Conservation (phyloP, 331 rosid genomes). For the Telfairia occidentalis region DNA sequence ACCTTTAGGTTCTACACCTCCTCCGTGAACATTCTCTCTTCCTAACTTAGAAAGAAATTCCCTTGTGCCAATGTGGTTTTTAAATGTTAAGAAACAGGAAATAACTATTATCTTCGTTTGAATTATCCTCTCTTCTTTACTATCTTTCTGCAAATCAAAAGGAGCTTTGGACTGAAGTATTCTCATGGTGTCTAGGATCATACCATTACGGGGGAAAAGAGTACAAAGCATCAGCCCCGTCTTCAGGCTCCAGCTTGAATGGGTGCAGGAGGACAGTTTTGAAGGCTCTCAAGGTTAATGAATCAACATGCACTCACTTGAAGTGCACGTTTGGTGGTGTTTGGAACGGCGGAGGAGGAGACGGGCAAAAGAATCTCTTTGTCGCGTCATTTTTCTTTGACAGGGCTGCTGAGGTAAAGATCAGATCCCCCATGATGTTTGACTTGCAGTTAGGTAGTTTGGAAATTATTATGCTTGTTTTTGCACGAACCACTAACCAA, state of each 20-base stretch:
- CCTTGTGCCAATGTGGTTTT: neutral
- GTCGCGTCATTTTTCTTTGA: slow-evolving; percentile 99
- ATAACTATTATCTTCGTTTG: neutral
- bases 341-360: slow-evolving; percentile 99
- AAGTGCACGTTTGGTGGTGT: slow-evolving; percentile 94
- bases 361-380: slow-evolving; percentile 80
- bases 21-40: neutral
- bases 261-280: slow-evolving; percentile 57
- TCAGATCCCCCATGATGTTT: neutral
- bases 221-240: slow-evolving; percentile 44
- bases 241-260: slow-evolving; percentile 62
- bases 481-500: slow-evolving; percentile 15
- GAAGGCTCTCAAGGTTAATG: slow-evolving; percentile 74
- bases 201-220: slow-evolving; percentile 65
- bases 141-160: neutral
- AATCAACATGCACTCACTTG: slow-evolving; percentile 67
- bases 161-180: slow-evolving; percentile 3
- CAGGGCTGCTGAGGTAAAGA: slow-evolving; percentile 90
- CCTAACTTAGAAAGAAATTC: neutral
- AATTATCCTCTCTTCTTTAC: neutral
- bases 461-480: neutral
- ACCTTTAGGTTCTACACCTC: neutral
- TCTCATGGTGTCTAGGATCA: slow-evolving; percentile 25
- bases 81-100: neutral
- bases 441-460: neutral